Evolutionary conservation across 2,329 filamentous ascomycete genomes (phyloP), one percentile per base, ranked within the genome.

Genomic region (Cadophora gregata): DNA sequence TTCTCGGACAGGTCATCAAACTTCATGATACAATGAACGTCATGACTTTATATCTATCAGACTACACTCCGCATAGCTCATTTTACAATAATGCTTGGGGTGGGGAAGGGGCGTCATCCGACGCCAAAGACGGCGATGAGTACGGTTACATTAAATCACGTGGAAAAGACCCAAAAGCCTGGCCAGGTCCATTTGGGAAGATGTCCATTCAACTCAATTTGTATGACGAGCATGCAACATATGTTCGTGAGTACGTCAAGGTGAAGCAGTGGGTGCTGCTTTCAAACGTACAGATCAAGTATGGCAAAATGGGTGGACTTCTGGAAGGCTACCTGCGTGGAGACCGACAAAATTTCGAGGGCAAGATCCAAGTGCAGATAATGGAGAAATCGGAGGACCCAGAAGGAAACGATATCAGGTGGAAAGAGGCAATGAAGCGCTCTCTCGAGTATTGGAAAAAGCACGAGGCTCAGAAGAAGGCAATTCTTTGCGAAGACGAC

Each of bases 111-210:
- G 76, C 76, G 7, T 71, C 71, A 4, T 63, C 72, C 6, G 76
- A 69, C 3, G 75, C 76, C 5, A 79, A 78, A 48, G 83, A 87
- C 56, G 85, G 85, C 4, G 86, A 90, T 71, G 77, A 80, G 0
- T 86, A 80, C 67, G 84, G 82, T n/a, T 90, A 92, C 73, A 79
- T n/a, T 5, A 58, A 72, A 67, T 79, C 67, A 60, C 70, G 60
- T 75, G 71, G 58, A 8, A 77, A 73, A 27, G 72, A 76, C 29
- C 76, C 76, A 24, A 78, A 38, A 24, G 76, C 79, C n/a, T 97
- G 92, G 91, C 80, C 81, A 1, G 93, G 93, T 0, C 94, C 94
- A 0, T 90, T 81, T 71, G 94, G 93, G 1, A 88, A 89, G 73
- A 81, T 86, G 74, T 90, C 88, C 1, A 81, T 97, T 62, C 88